Conservation (phyloP, 345 rosid species). For the Iberis pinnata region DNA sequence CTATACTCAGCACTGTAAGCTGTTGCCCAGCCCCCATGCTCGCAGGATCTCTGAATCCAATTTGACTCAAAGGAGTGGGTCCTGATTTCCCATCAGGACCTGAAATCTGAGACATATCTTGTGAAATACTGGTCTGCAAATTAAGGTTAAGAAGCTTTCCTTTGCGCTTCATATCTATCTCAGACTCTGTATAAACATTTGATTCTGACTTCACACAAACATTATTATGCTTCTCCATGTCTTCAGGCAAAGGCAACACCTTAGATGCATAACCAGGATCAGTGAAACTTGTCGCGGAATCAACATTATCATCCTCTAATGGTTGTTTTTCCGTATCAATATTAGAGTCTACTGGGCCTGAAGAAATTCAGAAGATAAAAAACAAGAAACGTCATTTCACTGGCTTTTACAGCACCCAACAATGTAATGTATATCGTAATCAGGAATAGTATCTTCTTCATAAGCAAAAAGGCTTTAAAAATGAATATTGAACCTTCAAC, state of each 20-base stretch:
- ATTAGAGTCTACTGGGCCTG: conserved; percentile 33
- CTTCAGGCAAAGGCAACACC: conserved; percentile 26
- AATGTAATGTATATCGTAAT: not conserved
- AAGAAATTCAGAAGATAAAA: conserved; percentile 18
- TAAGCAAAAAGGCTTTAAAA: conserved; percentile 6
- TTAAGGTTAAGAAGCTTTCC: conserved; percentile 30
- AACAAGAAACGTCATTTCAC: conserved; percentile 7
- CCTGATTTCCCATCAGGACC: conserved; percentile 72
- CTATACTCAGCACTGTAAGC: conserved; percentile 74
- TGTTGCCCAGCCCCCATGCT: conserved; percentile 94
- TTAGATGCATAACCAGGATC: conserved; percentile 30
- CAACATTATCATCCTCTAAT: conserved; percentile 23
- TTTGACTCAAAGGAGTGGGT: conserved; percentile 88
- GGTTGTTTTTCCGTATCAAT: conserved; percentile 30
- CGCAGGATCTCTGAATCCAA: conserved; percentile 93
- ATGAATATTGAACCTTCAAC: conserved; percentile 32
- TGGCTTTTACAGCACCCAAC: conserved; percentile 14
- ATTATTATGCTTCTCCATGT: conserved; percentile 27
- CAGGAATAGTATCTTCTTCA: not conserved
- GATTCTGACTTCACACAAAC: conserved; percentile 25
- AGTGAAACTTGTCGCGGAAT: conserved; percentile 20
- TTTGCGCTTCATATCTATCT: conserved; percentile 30
- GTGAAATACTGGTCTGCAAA: conserved; percentile 28
- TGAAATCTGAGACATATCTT: conserved; percentile 80
- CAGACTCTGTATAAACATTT: conserved; percentile 25